phyloP scores from a whole-genome alignment of 306 rosid species.

The Prunus armeniaca region DNA sequence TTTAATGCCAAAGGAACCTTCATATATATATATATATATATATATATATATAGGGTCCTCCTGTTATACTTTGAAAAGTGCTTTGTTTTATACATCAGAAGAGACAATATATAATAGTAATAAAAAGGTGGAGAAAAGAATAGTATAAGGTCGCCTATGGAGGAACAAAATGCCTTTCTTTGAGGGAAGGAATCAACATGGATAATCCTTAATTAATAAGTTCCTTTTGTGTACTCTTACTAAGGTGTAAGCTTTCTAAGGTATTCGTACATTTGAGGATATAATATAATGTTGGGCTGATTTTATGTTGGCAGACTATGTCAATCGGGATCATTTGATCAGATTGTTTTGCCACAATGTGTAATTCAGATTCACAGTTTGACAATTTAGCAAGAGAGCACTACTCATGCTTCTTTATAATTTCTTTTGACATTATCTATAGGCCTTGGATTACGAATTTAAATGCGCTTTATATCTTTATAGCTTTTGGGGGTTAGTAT shows the following conservation, averaged over 20 bases:
- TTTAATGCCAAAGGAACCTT: constrained; percentile 19
- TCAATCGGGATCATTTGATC: too few species aligned
- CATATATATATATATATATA: too few species aligned
- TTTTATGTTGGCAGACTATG: too few species aligned
- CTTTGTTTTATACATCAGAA: constrained; percentile 8
- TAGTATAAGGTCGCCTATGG: constrained; percentile 6
- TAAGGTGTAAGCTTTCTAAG: background rate
- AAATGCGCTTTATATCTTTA: too few species aligned
- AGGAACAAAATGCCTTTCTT: constrained; percentile 6
- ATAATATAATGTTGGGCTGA: too few species aligned
- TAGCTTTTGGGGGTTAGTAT: too few species aligned
- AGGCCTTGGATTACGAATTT: too few species aligned
- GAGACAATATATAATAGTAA: constrained; percentile 15
- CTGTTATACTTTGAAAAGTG: constrained; percentile 13
- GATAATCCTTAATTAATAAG: constrained; percentile 27
- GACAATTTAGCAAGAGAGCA: too few species aligned
- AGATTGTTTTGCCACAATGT: too few species aligned
- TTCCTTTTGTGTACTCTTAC: background rate
- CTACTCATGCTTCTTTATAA: too few species aligned
- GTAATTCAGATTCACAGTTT: too few species aligned
- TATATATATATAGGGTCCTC: constrained; percentile 8
- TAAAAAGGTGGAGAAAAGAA: background rate
- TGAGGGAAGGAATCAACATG: constrained; percentile 10
- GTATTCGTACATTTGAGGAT: background rate
- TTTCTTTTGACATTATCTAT: too few species aligned